phyloP scores from a whole-genome alignment of 345 rosid species.

The Pugionium cornutum region DNA sequence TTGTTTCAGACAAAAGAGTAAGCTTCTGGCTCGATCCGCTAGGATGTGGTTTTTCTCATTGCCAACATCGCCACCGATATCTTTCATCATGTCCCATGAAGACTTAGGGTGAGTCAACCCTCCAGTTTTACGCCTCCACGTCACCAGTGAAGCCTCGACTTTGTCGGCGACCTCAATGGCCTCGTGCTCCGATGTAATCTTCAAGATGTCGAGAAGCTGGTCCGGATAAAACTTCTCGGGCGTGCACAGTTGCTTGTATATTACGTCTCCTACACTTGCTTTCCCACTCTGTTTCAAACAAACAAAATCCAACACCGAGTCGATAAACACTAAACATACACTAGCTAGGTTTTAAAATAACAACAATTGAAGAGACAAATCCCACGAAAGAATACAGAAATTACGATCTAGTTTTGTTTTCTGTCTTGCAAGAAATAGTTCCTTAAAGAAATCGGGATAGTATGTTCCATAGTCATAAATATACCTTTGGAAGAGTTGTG shows the following conservation, averaged over 20 bases:
- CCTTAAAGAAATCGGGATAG: too few species aligned
- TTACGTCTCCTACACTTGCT: slow-evolving; percentile 74
- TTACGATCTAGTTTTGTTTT: too few species aligned
- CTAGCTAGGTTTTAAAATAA: too few species aligned
- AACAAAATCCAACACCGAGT: not conserved
- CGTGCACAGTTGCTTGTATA: slow-evolving; percentile 61
- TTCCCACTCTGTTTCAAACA: slow-evolving; percentile 65
- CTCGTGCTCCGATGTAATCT: slow-evolving; percentile 76
- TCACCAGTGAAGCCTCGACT: slow-evolving; percentile 84
- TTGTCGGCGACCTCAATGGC: slow-evolving; percentile 82
- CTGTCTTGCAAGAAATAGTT: too few species aligned
- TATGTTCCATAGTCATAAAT: not conserved
- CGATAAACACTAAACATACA: too few species aligned
- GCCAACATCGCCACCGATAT: slow-evolving; percentile 60
- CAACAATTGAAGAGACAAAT: not conserved
- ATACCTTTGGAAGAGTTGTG: slow-evolving; percentile 80
- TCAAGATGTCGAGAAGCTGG: slow-evolving; percentile 63
- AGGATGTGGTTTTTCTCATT: slow-evolving; percentile 72
- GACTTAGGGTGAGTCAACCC: slow-evolving; percentile 67
- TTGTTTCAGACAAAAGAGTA: slow-evolving; percentile 78
- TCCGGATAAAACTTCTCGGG: slow-evolving; percentile 73
- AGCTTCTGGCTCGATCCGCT: slow-evolving; percentile 81
- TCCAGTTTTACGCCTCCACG: slow-evolving; percentile 92
- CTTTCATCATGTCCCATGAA: slow-evolving; percentile 88
- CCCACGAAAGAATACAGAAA: too few species aligned